phyloP scores from a whole-genome alignment of 441 rosid species.

The Melastoma candidum region DNA sequence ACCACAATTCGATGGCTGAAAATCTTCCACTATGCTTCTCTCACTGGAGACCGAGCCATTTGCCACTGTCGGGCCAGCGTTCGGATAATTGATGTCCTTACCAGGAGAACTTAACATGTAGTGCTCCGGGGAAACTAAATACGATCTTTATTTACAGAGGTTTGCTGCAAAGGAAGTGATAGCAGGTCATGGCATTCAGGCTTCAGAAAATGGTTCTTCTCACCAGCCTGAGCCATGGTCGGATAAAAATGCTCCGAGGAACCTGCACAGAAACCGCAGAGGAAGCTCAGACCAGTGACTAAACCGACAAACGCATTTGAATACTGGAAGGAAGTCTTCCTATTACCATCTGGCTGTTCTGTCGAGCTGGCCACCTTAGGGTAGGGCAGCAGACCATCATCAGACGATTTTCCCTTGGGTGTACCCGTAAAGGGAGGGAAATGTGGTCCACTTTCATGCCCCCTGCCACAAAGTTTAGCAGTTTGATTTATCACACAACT shows the following conservation, averaged over 20 bases:
- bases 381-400: constrained; percentile 12
- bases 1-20: constrained; percentile 4
- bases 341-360: constrained; percentile 11
- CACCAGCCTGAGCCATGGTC: background rate
- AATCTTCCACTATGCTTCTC: constrained; percentile 2
- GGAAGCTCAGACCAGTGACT: constrained; percentile 1
- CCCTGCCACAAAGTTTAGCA: constrained; percentile 4
- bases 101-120: constrained; percentile 4
- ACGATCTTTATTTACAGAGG: constrained; percentile 1
- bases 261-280: constrained; percentile 6
- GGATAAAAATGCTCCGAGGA: constrained; percentile 4
- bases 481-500: no score
- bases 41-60: constrained; percentile 4
- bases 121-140: constrained; percentile 4
- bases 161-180: background rate
- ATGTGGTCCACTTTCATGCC: background rate
- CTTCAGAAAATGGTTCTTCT: background rate
- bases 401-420: constrained; percentile 11
- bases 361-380: constrained; percentile 13
- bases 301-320: background rate
- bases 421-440: constrained; percentile 3
- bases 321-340: constrained; percentile 3
- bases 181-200: background rate
- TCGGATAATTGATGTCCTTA: constrained; percentile 1
- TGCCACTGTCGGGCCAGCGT: background rate